A percentile compares a stretch with the other conserved stretches of the same genome.
Conservation (phyloP, 2,329 filamentous ascomycete species). For the Fusarium ambrosium region DNA sequence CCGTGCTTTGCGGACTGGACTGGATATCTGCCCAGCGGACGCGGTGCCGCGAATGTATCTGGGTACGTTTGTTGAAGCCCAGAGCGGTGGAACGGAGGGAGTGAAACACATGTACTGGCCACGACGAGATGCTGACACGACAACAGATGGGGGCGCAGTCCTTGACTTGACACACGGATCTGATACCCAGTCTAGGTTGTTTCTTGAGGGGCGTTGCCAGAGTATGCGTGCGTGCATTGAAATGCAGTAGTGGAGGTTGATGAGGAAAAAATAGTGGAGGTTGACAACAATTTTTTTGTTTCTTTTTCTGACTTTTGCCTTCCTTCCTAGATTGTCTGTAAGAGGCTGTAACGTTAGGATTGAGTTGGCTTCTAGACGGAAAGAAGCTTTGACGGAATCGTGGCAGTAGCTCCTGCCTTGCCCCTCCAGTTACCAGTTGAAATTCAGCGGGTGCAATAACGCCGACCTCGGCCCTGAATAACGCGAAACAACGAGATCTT, state of each 20-base stretch:
- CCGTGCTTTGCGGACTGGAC: constrained; percentile 12
- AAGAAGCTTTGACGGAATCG: constrained; percentile 19
- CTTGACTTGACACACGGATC: constrained; percentile 16
- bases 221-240: constrained; percentile 10
- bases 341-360: constrained; percentile 4
- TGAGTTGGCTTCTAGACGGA: constrained; percentile 6
- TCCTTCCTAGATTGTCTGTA: background rate
- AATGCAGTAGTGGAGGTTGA: constrained; percentile 3
- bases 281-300: constrained; percentile 1
- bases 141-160: constrained; percentile 12
- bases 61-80: constrained; percentile 10
- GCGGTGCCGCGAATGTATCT: background rate
- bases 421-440: constrained; percentile 13
- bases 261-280: background rate
- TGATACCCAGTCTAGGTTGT: constrained; percentile 11
- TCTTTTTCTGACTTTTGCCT: constrained; percentile 2
- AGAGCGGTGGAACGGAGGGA: constrained; percentile 26
- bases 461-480: constrained; percentile 44
- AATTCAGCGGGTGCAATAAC: constrained; percentile 30
- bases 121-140: constrained; percentile 13
- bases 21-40: background rate
- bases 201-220: constrained; percentile 16
- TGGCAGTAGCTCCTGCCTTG: constrained; percentile 11
- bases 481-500: constrained; percentile 40
- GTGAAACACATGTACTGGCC: constrained; percentile 12